Evolutionary conservation across 768 basidiomycete genomes (phyloP), one percentile per base, ranked within the genome.

Genomic region (Tremella mesenterica): DNA sequence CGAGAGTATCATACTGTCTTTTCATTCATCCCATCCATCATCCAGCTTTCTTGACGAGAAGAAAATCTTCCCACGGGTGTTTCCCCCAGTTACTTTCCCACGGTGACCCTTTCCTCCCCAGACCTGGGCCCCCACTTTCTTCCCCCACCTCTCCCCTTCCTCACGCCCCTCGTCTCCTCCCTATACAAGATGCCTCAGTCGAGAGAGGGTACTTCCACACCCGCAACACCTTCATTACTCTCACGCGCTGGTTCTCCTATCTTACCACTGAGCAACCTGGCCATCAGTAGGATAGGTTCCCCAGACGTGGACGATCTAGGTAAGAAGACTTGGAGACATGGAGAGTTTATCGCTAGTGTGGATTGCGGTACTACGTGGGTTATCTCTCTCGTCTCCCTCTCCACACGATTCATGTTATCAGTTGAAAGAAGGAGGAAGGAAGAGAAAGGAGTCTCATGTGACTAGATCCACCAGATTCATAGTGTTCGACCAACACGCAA

Each of bases 361-460:
- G 91, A 95, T 74, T 93, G 91, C 67, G 91, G 91, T 34, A 95
- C 91, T 45, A 95, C 91, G 89, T 91, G 64, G 70, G 86, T 53
- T 38, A 33, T 48, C 10, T 30, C 50, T 18, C 2, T 48, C 1
- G 25, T 10, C 33, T 31, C 29, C 44, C 6, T 29, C 49, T 56
- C 27, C n/a, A 8, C 4, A 7, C 12, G 21, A 28, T 7, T 10
- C n/a, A 4, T 27, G 28, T 23, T 16, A 12, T 14, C 43, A 10
- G 43, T 12, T 14, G 43, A 21, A 21, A 12, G 23, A 10, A 16
- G 10, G 10, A 12, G 21, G 43, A 44, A 44, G 10, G 14, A 44
- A 9, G 18, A 41, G 25, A 14, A 16, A 31, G n/a, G 10, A 31
- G 10, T 23, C 36, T 27, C 23, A 47, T 9, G 20, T 26, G 10